Conservation (phyloP, 768 basidiomycete genomes). For the Strobilomyces dryophilus region DNA sequence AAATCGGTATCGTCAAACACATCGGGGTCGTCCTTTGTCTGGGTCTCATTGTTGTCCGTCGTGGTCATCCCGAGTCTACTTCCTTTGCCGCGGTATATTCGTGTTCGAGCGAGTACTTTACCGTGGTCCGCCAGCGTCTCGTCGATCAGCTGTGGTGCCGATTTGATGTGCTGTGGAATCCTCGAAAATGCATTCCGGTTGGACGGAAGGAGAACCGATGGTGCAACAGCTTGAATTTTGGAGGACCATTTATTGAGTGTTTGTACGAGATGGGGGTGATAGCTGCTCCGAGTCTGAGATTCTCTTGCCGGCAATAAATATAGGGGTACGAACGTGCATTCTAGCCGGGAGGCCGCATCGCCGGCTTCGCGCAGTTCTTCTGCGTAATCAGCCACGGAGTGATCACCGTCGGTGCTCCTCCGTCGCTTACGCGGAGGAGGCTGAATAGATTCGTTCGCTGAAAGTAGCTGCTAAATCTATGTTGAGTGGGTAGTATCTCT, state of each 20-base stretch:
- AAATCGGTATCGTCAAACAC: slow-evolving; percentile 89
- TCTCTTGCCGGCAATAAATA: neutral
- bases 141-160: slow-evolving; percentile 72
- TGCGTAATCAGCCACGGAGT: slow-evolving; percentile 6
- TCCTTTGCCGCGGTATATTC: slow-evolving; percentile 48
- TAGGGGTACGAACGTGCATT: slow-evolving; percentile 44
- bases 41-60: slow-evolving; percentile 32
- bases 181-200: slow-evolving; percentile 68
- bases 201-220: slow-evolving; percentile 66
- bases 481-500: slow-evolving; percentile 11
- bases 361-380: slow-evolving; percentile 41
- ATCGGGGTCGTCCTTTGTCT: slow-evolving; percentile 39
- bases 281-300: slow-evolving; percentile 27
- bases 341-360: slow-evolving; percentile 40
- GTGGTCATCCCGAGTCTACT: slow-evolving; percentile 36
- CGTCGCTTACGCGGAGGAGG: slow-evolving; percentile 58
- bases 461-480: slow-evolving; percentile 40
- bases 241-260: slow-evolving; percentile 93
- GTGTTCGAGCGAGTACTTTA: slow-evolving; percentile 63
- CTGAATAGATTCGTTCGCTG: slow-evolving; percentile 42
- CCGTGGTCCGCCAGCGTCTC: slow-evolving; percentile 58
- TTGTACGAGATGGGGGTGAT: slow-evolving; percentile 69
- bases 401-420: slow-evolving; percentile 32
- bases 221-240: slow-evolving; percentile 91
- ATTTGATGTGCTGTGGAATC: slow-evolving; percentile 53